Evolutionary conservation across 2,329 filamentous ascomycete genomes (phyloP), one percentile per base, ranked within the genome.

Genomic region (Trichoderma brevicompactum): DNA sequence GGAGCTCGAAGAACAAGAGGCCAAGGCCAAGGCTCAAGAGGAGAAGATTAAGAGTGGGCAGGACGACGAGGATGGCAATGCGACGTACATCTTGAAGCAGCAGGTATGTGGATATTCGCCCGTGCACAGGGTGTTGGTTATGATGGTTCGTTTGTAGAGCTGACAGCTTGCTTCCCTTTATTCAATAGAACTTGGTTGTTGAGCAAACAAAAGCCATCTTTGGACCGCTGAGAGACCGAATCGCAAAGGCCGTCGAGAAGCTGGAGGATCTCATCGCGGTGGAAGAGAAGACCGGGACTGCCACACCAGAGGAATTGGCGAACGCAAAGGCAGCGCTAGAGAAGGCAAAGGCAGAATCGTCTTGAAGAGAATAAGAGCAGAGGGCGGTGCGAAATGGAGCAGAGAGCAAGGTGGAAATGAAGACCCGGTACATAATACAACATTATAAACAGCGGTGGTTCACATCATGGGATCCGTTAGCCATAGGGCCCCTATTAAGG

Each of bases 131-230:
- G 15, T n/a, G n/a, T 43, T 46, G n/a, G 49, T 4, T 41, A 15
- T 7, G n/a, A 38, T 17, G 3, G n/a, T n/a, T n/a, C 23, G 23
- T 38, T 55, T 7, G 28, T 55, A 40, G 40, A 28, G 28, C 52
- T 55, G 38, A 55, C 65, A 71, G 56, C 15, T n/a, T n/a, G 5
- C 12, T 15, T 43, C 13, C 10, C 13, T n/a, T n/a, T n/a, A 5
- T 12, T 44, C 66, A n/a, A n/a, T 72, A 97, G 93, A 85, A 86
- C 79, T 85, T 87, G 81, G 94, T 91, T 23, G 81, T 93, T n/a
- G 88, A 93, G 69, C 92, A 99, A 80, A 98, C 95, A 8, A 90
- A 90, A 75, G 90, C 88, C 64, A 87, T 98, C 34, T 90, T 98
- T 72, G 89, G 84, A 2, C 87, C 87, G 1, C 79, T 98, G 69